phyloP scores from a whole-genome alignment of 2,329 filamentous ascomycete genomes.

The Colletotrichum magnum region DNA sequence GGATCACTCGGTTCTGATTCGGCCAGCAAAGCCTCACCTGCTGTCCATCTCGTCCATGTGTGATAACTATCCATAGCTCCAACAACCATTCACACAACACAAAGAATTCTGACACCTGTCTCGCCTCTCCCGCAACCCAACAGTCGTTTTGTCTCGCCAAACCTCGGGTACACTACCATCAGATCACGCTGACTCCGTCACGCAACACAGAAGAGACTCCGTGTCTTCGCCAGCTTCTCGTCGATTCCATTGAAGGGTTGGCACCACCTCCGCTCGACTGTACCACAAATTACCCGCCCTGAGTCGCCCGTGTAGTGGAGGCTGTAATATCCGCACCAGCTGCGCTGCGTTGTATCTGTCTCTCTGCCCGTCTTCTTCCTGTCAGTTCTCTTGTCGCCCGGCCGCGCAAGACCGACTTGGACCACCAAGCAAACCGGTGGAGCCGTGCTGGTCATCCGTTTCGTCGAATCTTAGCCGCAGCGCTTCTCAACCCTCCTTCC shows the following conservation, averaged over 20 bases:
- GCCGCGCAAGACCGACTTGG: conserved; percentile 24
- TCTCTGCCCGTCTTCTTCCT: neutral
- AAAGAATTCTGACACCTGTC: conserved; percentile 10
- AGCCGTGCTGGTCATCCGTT: conserved; percentile 32
- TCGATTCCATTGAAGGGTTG: neutral
- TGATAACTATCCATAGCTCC: conserved; percentile 34
- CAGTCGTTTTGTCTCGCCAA: neutral
- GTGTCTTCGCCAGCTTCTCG: neutral
- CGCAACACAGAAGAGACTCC: neutral
- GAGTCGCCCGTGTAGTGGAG: conserved; percentile 10
- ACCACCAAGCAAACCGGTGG: conserved; percentile 28
- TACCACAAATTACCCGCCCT: conserved; percentile 16
- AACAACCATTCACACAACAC: conserved; percentile 32
- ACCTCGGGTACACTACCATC: conserved; percentile 19
- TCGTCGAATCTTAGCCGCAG: conserved; percentile 40
- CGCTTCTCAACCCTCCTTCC: conserved; percentile 37
- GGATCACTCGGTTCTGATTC: conserved; percentile 17
- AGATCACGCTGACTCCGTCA: conserved; percentile 4
- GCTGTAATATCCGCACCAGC: conserved; percentile 21
- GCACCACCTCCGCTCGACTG: conserved; percentile 7
- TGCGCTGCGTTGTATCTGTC: conserved; percentile 13
- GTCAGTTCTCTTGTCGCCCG: conserved; percentile 16
- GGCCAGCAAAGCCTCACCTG: conserved; percentile 27
- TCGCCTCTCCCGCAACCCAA: neutral
- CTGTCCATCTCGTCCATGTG: conserved; percentile 16